Evolutionary conservation across 352 stramenopile species (phyloP), one percentile per base, ranked within the genome.

Genomic region (Phytopythium boreale): DNA sequence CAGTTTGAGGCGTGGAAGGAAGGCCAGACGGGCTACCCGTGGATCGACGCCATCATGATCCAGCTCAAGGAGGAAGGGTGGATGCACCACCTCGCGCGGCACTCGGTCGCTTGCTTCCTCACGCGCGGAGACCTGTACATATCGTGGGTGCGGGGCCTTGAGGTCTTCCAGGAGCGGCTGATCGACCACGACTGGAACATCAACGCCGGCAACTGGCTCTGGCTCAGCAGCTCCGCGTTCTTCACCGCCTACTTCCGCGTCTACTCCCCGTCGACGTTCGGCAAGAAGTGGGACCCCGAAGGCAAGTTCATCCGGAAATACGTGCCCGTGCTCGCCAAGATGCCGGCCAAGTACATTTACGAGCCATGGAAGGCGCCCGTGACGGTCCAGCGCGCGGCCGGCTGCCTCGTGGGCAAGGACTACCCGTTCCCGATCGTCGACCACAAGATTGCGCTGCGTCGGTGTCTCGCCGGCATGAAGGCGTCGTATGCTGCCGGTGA

Each of bases 221-320:
- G 97, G 96, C 87, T 99, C 43, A 97, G 83, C 43, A 95, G 83
- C 61, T 97, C 85, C 46, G 92, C 89, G 19, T 98, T 98, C 79
- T 99, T 99, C 69, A 97, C 97, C 55, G 97, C 98, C 56, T 99
- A 99, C 77, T 99, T 98, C 70, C 89, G 97, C 56, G 97, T 98
- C 64, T 99, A 99, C 61, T 97, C 82, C 8, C 96, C 96, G 2
- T 88, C 93, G 55, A 87, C 90, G 2, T 98, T 98, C 65, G 90
- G 88, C 27, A 98, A 99, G 74, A 99, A 99, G 74, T 99, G 92
- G 70, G 97, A 99, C 67, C 82, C 90, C 0, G 76, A 97, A 62
- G 93, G 93, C 20, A 72, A 89, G 37, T 98, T 94, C 66, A 97
- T 98, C 68, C 82, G 84, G 49, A 97, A 98, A 70, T 98, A 95